Evolutionary conservation across 1,284 basidiomycete genomes (phyloP).

Genomic region (Fereydounia khargensis): DNA sequence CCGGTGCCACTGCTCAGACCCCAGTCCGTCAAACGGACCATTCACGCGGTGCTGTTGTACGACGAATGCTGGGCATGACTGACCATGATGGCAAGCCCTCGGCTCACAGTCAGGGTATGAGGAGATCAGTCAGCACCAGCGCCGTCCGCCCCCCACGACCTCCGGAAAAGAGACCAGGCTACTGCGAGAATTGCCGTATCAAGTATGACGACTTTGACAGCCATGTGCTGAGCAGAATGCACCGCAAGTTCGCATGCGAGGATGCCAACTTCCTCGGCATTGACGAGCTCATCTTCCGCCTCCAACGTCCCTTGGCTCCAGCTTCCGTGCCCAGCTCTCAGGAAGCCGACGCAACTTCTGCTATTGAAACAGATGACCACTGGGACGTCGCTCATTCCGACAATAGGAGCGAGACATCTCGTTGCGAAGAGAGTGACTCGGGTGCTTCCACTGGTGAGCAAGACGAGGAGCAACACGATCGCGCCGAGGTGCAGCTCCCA

Average conservation of each 20-base stretch:
- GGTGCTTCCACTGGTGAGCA: too few relatives aligned
- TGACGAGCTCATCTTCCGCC: constrained; percentile 73
- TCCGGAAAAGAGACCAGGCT: constrained; percentile 83
- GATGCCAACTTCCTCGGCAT: constrained; percentile 77
- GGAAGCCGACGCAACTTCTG: too few relatives aligned
- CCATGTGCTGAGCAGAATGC: constrained; percentile 76
- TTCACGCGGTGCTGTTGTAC: background rate
- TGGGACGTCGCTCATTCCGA: too few relatives aligned
- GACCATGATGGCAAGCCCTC: background rate
- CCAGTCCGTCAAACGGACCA: too few relatives aligned
- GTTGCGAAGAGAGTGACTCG: too few relatives aligned
- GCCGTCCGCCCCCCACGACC: constrained; percentile 7
- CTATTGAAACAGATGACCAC: too few relatives aligned
- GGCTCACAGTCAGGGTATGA: constrained; percentile 1
- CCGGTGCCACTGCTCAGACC: background rate
- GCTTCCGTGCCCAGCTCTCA: too few relatives aligned
- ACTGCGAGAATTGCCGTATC: constrained; percentile 92
- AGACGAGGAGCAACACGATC: too few relatives aligned
- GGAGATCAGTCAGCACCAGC: constrained; percentile 30
- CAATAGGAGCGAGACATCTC: too few relatives aligned
- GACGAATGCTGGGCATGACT: constrained; percentile 2
- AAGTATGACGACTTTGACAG: constrained; percentile 88
- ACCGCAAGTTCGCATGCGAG: constrained; percentile 81
- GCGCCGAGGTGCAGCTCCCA: too few relatives aligned
- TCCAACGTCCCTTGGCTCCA: constrained; percentile 60